A percentile compares a stretch with the other conserved stretches of the same genome.
These are phyloP conservation scores for Cinnamomum micranthum DNA, from an alignment of 164 flowering plant genomes.

Conservation along the genomic window DNA sequence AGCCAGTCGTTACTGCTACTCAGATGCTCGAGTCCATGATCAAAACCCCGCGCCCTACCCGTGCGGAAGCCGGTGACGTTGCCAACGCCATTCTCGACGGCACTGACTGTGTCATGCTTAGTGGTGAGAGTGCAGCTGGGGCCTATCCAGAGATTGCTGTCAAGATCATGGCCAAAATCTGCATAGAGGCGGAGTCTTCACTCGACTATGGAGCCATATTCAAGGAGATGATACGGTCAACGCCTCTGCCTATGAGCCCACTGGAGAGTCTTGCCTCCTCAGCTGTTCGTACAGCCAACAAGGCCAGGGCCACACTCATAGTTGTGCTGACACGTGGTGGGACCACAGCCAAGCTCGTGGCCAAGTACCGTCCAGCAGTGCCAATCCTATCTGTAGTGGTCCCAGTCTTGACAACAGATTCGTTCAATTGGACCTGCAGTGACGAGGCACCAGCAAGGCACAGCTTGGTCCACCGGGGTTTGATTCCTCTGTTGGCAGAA, in stretches of 20 bases:
- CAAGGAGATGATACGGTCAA: constrained; percentile 62
- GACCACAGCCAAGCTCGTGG: constrained; percentile 74
- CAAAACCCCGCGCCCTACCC: constrained; percentile 80
- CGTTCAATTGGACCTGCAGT: constrained; percentile 74
- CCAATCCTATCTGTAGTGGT: constrained; percentile 85
- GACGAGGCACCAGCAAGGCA: constrained; percentile 85
- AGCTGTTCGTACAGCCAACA: constrained; percentile 80
- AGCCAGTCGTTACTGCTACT: constrained; percentile 89
- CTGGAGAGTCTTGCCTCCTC: constrained; percentile 82
- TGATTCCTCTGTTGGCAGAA: constrained; percentile 65
- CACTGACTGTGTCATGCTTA: constrained; percentile 86
- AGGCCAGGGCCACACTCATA: constrained; percentile 60
- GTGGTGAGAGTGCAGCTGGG: constrained; percentile 93
- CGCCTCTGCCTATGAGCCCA: constrained; percentile 88
- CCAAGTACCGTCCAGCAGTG: constrained; percentile 81
- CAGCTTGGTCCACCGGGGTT: constrained; percentile 65
- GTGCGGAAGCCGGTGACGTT: constrained; percentile 90
- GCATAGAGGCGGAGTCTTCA: constrained; percentile 74
- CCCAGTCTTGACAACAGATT: constrained; percentile 68
- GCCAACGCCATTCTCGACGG: constrained; percentile 92
- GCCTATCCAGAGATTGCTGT: constrained; percentile 79
- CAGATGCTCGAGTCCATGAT: constrained; percentile 96
- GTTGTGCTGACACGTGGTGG: constrained; percentile 82
- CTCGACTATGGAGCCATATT: constrained; percentile 71
- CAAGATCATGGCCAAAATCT: constrained; percentile 77